Evolutionary conservation across 78 protist genomes (phyloP).

Genomic region (Dictyostelium brefeldianum): DNA sequence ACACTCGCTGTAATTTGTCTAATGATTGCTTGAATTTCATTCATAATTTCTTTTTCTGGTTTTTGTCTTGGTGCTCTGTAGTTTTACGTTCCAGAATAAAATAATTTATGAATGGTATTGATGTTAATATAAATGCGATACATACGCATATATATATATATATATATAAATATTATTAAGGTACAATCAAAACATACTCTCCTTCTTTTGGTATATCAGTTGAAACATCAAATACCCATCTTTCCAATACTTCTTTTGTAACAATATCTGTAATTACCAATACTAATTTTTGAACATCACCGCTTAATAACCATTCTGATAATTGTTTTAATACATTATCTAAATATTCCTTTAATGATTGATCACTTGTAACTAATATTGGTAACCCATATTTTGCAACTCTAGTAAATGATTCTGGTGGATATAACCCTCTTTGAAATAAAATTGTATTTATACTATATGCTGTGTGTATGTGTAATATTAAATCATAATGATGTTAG

Average conservation of each 20-base stretch:
- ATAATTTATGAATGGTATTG: not conserved
- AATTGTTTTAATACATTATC: slow-evolving; percentile 91
- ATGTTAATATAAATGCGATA: not conserved
- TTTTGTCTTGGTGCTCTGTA: slow-evolving; percentile 77
- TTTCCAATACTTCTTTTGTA: slow-evolving; percentile 92
- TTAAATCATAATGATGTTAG: not conserved
- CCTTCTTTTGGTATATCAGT: slow-evolving; percentile 86
- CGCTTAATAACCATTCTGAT: slow-evolving; percentile 92
- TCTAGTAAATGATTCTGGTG: slow-evolving; percentile 94
- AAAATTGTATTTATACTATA: slow-evolving; percentile 87
- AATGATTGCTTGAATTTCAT: slow-evolving; percentile 97
- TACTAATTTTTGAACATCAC: slow-evolving; percentile 96
- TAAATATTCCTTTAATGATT: slow-evolving; percentile 92
- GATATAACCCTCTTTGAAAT: slow-evolving; percentile 98
- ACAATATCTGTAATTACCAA: slow-evolving; percentile 92
- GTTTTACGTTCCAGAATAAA: not conserved
- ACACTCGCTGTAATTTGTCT: slow-evolving; percentile 98
- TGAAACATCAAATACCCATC: slow-evolving; percentile 98
- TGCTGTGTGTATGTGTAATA: slow-evolving; percentile 32
- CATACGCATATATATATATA: not conserved
- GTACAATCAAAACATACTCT: slow-evolving; percentile 41
- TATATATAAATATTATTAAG: not conserved
- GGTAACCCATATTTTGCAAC: slow-evolving; percentile 94
- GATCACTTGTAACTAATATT: slow-evolving; percentile 93
- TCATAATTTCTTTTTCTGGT: slow-evolving; percentile 90